Base-by-base conservation (phyloP, 768 basidiomycete genomes). In the Rhizopogon sp. region DNA sequence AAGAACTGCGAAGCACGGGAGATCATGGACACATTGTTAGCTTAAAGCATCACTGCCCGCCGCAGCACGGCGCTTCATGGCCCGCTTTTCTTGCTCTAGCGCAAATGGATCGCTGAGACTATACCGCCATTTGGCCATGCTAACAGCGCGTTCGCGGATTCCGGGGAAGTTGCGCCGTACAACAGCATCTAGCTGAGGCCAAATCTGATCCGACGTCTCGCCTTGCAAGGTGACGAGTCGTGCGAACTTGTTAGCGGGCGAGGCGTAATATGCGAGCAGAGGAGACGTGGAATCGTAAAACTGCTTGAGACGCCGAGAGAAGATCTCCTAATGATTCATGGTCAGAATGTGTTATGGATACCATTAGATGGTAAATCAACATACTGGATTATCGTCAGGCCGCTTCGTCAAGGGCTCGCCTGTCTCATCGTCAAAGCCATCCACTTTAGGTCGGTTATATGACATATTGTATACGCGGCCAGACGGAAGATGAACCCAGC, bases 381-480 rank as follows among this genome's bases (percentile, higher is more conserved):
- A 50, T 64, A 93, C 92, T 4, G 92, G 90, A 67, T 89, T 88
- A 65, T 96, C 93, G 64, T 96, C 93, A 14, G 90, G 88, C 28
- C 93, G 80, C 62, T 87, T 89, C n/a, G 79, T 83, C n/a, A 96
- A 76, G 5, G 86, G 83, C 64, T 96, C 93, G 25, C 91, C 92
- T 0, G 93, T 95, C 52, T 83, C 73, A 63, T 97, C 92, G 72
- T 97, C 93, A 50, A 80, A 74, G 1, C 94, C 92, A 5, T 83
- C 76, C 2, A 87, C 80, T 61, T 84, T 84, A 14, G 93, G 94
- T 13, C 78, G 84, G 69, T 93, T 96, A 71, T 92, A 96, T 7
- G 85, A 85, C 68, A 85, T 77, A 70, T 94, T 96, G 76, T 97
- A 97, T 11, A 95, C 85, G 11, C 93, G 81, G 14, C 93, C 93